Percentiles rank a stretch among this genome's conserved stretches.
Evolutionary conservation across 306 rosid genomes (phyloP).

Genomic region (Sophora flavescens): DNA sequence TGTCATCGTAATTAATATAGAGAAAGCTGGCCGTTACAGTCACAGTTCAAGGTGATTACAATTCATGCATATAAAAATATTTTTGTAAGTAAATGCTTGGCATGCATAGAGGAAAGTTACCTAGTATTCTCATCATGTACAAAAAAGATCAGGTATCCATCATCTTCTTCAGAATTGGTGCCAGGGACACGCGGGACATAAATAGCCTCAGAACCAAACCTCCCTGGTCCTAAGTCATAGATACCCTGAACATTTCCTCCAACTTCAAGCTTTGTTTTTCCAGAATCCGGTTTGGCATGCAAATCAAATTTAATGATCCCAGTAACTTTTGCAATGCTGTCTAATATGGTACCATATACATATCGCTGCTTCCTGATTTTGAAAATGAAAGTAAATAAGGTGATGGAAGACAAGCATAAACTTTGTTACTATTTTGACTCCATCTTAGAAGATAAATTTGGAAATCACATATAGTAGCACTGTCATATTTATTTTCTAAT

Average conservation of each 20-base stretch:
- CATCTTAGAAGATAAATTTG: background rate
- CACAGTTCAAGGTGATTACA: background rate
- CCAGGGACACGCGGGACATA: slow-evolving; percentile 83
- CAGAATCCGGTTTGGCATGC: slow-evolving; percentile 72
- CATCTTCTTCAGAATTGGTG: slow-evolving; percentile 83
- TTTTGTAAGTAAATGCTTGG: background rate
- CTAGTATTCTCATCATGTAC: slow-evolving; percentile 85
- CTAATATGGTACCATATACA: slow-evolving; percentile 84
- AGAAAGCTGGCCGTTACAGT: slow-evolving; percentile 16
- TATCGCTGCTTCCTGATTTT: slow-evolving; percentile 75
- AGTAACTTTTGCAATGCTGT: slow-evolving; percentile 71
- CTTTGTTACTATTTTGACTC: background rate
- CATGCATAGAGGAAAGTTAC: slow-evolving; percentile 52
- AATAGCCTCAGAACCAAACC: slow-evolving; percentile 88
- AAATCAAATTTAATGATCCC: slow-evolving; percentile 89
- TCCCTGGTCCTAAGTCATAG: slow-evolving; percentile 82
- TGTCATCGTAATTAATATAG: background rate
- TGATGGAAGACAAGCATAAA: slow-evolving; percentile 22
- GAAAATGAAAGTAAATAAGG: slow-evolving; percentile 13
- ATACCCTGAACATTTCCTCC: slow-evolving; percentile 88
- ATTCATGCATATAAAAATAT: slow-evolving; percentile 5
- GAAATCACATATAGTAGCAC: slow-evolving; percentile 3
- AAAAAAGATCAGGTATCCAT: slow-evolving; percentile 85
- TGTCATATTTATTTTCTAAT: background rate
- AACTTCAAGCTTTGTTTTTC: slow-evolving; percentile 69